Base-by-base conservation (phyloP, 805 yeast species). In the Priceomyces carsonii region DNA sequence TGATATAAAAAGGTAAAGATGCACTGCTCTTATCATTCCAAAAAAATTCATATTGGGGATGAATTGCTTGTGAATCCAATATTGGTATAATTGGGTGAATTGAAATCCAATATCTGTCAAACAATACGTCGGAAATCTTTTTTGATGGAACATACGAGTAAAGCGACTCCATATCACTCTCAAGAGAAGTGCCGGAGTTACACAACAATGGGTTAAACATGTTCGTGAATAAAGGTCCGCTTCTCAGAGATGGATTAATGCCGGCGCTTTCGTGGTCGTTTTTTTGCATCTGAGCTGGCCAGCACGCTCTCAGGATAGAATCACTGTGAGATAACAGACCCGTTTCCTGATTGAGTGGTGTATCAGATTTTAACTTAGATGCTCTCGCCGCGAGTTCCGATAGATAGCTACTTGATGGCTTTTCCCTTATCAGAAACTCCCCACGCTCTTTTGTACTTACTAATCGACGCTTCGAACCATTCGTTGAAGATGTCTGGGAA, bases 21-120 rank as follows among this genome's bases (percentile, higher is more conserved):
- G 33, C 43, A 17, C 33, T 25, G 12, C 9, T 9, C 20, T 13
- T 22, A 22, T 35, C 32, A 27, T 28, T 40, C 47, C 47, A 43
- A 25, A 28, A 37, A 9, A 20, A n/a, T 22, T 42, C 43, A 18
- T 33, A 36, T 8, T 26, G 13, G 1, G 44, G 47, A 21, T 33
- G 29, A 1, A 43, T 28, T 3, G 26, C 12, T 10, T 38, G 27
- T 30, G 36, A 35, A 30, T 43, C 47, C 14, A 43, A 15, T 1
- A 43, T 22, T n/a, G 47, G 47, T 3, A 43, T 30, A 7, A 43
- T 25, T 8, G 47, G 43, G 18, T 43, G 47, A 7, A 43, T 34
- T 4, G 44, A 37, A 17, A 25, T 25, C 26, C 33, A 26, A 15
- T 40, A 43, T 15, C 47, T 27, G 5, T 24, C 33, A 33, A 40